Evolutionary conservation across 2,329 filamentous ascomycete genomes (phyloP), one percentile per base, ranked within the genome.

Genomic region (Alternaria sp.): DNA sequence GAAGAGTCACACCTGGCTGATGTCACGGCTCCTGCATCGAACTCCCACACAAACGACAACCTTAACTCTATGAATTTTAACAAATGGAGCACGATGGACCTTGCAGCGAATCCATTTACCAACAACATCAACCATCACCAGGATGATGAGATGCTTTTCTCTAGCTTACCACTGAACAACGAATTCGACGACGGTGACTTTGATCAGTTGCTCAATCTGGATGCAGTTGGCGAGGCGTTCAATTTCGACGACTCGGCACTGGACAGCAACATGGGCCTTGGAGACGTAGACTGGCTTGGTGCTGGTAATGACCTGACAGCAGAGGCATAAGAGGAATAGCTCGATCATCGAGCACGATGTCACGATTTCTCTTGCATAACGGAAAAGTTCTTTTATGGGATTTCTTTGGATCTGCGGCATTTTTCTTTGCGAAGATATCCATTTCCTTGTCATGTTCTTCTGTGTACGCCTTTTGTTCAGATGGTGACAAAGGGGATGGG

Each of bases 171-270:
- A 7, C 65, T 79, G 20, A 74, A 75, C 34, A 76, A 77, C 52
- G 75, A 79, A 16, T 79, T 79, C 24, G 76, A 79, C 48, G 75
- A 79, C 11, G 77, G 76, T 22, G 78, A 80, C 26, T 80, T 80
- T 28, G 78, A 80, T 32, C 68, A 66, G 7, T 60, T 80, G 22
- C 56, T 80, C n/a, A 80, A 80, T 55, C 61, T 80, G 42, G 78
- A 80, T 59, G 78, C 71, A 4, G 76, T 79, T 44, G 77, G 76
- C 43, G 78, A 78, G 65, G 65, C 73, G 9, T 79, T 77, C 52
- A 74, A 62, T 39, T 77, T 76, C 34, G 73, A 78, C 26, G 75
- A 76, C 14, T 49, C 59, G 3, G 61, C 58, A 36, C 46, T 76
- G 6, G 71, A 75, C 11, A 49, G 44, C 14, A 60, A 59, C 26